Evolutionary conservation across 2,329 filamentous ascomycete genomes (phyloP), one percentile per base, ranked within the genome.

Genomic region (Coniochaeta sp.): DNA sequence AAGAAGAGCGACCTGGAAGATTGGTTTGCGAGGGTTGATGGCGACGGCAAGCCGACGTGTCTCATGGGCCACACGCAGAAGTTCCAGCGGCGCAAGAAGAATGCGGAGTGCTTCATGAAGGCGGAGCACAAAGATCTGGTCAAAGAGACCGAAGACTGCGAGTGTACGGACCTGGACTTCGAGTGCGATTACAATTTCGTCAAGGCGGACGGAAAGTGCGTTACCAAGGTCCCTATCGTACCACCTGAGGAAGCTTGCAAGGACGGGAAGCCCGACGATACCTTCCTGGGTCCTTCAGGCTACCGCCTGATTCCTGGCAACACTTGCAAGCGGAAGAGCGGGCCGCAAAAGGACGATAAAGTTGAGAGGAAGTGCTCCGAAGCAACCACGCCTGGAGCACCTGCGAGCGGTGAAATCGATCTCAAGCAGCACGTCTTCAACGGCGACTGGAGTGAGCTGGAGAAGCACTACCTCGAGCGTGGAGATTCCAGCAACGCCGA

Each of bases 141-240:
- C 36, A 85, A 89, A 1, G 78, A 87, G 62, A 88, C 84, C 31
- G 85, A 91, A 67, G 75, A 85, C 55, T 99, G 95, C 78, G 85
- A 90, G 44, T 99, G 95, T 74, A 86, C 87, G 0, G 85, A 89
- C 61, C 79, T 81, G 36, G 96, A 99, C 72, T 99, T 96, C 71
- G 95, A 99, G 75, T 99, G 95, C 72, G 93, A 98, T 71, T 96
- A 90, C 79, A 96, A 96, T 73, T 98, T 96, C 62, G 84, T 84
- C 66, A 80, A 81, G 60, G 78, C 84, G 3, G 85, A 93, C 63
- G 81, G 83, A 58, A 84, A 83, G 63, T 98, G 95, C 71, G 79
- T 86, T 26, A 81, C 83, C 8, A 83, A 80, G 28, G 86, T 84
- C 0, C 77, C 83, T 3, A 72, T 96, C 50, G 72, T 79, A 2